Base-by-base conservation (phyloP, 78 protist species). In the Protostelium mycophagum region DNA sequence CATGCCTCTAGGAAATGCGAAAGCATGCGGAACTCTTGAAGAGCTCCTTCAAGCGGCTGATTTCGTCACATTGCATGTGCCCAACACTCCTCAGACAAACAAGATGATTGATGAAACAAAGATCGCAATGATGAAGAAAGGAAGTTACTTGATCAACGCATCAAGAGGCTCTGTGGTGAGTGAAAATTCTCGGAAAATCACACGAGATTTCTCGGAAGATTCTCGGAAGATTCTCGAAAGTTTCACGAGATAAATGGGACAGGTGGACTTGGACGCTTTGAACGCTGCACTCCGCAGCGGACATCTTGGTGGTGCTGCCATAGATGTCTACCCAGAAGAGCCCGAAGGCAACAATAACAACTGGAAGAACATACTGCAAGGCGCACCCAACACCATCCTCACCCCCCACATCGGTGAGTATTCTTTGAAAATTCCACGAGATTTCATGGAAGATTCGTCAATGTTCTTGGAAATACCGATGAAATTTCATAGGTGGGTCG, bases 381-480 rank as follows among this genome's bases (percentile, higher is more conserved):
- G 93, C 63, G 89, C 93, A 87, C 96, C 95, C 38, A 97, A 97
- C 86, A 96, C 96, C 1, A 91, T 96, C 38, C 91, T 97, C 63
- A 97, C 98, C 1, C 99, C 99, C 38, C 99, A 97, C 90, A 97
- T 97, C 83, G 99, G 97, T 51, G 73, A 51, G n/a, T n/a, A n/a
- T n/a, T n/a, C n/a, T n/a, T n/a, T n/a, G n/a, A n/a, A n/a, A n/a
- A n/a, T n/a, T n/a, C 84, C n/a, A 86, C 0, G 63, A 1, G 38
- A 28, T 35, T 9, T 85, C 9, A 16, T 1, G 83, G 83, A 0
- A n/a, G 1, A 1, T 88, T 1, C 0, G 0, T 1, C 35, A 38
- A 34, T 5, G 38, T 9, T 1, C 29, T 10, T 29, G 90, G 83
- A 31, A 25, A 25, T 9, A 1, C 28, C n/a, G 36, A 86, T 39